These are phyloP conservation scores for Staphylotrichum longicolle DNA, from an alignment of 495 filamentous ascomycete genomes.

Conservation along the genomic window DNA sequence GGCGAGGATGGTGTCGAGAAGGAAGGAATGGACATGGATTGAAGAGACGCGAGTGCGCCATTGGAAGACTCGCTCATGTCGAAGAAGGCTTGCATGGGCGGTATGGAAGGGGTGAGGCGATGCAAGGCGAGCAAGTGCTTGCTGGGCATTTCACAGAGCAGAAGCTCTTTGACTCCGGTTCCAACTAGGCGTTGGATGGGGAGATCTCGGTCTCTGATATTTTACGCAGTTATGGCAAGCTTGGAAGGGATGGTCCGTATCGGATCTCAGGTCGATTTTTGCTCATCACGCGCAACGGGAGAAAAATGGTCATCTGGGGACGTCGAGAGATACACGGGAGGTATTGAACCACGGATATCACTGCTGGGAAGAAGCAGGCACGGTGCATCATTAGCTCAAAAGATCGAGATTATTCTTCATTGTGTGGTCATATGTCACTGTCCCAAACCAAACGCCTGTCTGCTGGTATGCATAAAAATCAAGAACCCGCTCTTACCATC, in stretches of 20 bases:
- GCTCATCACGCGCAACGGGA: not conserved
- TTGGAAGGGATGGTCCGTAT: not conserved
- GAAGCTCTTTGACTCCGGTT: not conserved
- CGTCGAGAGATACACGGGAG: not conserved
- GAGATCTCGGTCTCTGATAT: constrained; percentile 2
- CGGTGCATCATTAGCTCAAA: constrained; percentile 6
- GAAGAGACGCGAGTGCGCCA: not conserved
- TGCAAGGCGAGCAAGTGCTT: not conserved
- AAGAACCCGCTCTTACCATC: constrained; percentile 20
- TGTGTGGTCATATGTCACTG: too few relatives aligned
- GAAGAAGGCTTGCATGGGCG: too few relatives aligned
- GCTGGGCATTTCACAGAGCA: not conserved
- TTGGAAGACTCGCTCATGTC: too few relatives aligned
- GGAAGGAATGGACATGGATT: not conserved
- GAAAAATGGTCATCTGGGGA: constrained; percentile 1
- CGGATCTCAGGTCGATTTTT: not conserved
- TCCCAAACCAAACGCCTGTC: not conserved
- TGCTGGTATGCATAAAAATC: constrained; percentile 9
- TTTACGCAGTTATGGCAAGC: not conserved
- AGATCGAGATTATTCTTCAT: constrained; percentile 1
- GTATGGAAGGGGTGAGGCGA: not conserved
- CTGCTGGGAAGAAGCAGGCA: constrained; percentile 2
- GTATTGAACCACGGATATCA: not conserved
- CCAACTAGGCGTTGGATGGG: not conserved
- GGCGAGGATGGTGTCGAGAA: not conserved